Evolutionary conservation across 768 basidiomycete genomes (phyloP).

Genomic region (Suillus lakei): DNA sequence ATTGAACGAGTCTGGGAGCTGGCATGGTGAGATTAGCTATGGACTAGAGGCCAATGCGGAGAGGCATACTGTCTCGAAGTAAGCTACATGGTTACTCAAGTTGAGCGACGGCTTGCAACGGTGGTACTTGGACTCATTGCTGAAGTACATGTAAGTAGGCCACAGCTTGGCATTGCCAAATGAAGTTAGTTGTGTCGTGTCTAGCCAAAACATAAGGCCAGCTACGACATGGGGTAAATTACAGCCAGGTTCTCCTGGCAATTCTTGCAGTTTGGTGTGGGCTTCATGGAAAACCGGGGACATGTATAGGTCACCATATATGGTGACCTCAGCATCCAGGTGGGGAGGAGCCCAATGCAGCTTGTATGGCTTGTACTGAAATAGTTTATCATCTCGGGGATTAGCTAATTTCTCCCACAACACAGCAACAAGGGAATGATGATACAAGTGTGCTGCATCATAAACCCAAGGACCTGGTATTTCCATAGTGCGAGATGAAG

Average conservation of each 20-base stretch:
- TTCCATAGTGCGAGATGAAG: conserved; percentile 4
- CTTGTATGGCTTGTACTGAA: conserved; percentile 22
- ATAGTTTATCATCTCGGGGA: conserved; percentile 3
- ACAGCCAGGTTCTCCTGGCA: conserved; percentile 21
- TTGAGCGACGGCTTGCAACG: conserved; percentile 17
- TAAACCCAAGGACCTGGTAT: conserved; percentile 12
- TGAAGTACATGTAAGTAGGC: conserved; percentile 30
- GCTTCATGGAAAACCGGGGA: conserved; percentile 16
- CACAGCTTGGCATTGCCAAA: conserved; percentile 35
- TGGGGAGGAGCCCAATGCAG: conserved; percentile 17
- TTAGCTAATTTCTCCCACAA: conserved; percentile 23
- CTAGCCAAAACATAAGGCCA: conserved; percentile 36
- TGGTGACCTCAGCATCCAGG: neutral
- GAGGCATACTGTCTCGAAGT: conserved; percentile 18
- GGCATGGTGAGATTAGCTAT: too few relatives aligned
- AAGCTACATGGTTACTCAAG: conserved; percentile 17
- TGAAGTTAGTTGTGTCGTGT: conserved; percentile 33
- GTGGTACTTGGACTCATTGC: conserved; percentile 30
- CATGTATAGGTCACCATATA: conserved; percentile 23
- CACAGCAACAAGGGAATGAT: conserved; percentile 19
- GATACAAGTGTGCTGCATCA: conserved; percentile 14
- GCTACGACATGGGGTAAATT: conserved; percentile 22
- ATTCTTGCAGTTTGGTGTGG: conserved; percentile 20
- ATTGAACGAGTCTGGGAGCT: conserved; percentile 18
- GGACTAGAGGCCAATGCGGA: too few relatives aligned